phyloP scores from a whole-genome alignment of 805 yeast genomes.

The Metschnikowia sp. region DNA sequence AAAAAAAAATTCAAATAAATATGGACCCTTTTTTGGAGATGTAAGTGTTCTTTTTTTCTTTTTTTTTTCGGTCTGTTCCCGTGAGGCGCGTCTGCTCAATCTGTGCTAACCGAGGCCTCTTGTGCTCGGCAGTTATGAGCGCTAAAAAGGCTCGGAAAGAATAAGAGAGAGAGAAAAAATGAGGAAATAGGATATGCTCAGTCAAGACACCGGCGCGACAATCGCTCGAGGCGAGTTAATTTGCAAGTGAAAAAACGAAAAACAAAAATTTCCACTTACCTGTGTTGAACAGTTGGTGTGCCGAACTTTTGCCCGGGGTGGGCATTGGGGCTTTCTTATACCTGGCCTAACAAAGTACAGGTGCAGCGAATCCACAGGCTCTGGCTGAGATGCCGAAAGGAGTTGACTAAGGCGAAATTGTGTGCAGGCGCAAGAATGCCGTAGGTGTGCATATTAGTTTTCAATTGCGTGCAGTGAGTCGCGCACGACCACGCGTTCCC shows the following conservation, averaged over 20 bases:
- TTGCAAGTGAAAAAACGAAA: not conserved
- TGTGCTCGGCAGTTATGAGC: too few species aligned
- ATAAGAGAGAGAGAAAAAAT: not conserved
- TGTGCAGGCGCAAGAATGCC: conserved; percentile 2
- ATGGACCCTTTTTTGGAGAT: too few species aligned
- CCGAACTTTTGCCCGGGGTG: not conserved
- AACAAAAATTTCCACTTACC: not conserved
- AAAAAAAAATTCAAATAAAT: too few species aligned
- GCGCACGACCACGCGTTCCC: not conserved
- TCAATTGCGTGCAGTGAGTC: not conserved
- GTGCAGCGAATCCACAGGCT: conserved; percentile 1
- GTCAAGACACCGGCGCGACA: not conserved
- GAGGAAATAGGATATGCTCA: not conserved
- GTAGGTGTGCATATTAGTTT: not conserved
- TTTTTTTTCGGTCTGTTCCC: too few species aligned
- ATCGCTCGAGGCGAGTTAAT: not conserved
- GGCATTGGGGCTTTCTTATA: conserved; percentile 9
- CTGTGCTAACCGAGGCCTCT: not conserved
- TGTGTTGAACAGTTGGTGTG: conserved; percentile 7
- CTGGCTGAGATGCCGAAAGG: not conserved
- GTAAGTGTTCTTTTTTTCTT: too few species aligned
- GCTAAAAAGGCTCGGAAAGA: not conserved
- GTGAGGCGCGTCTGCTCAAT: not conserved
- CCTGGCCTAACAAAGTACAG: conserved; percentile 4
- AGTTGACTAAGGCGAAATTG: not conserved